Conservation (phyloP, 1,284 basidiomycete genomes). For the Cystobasidium pallidum region DNA sequence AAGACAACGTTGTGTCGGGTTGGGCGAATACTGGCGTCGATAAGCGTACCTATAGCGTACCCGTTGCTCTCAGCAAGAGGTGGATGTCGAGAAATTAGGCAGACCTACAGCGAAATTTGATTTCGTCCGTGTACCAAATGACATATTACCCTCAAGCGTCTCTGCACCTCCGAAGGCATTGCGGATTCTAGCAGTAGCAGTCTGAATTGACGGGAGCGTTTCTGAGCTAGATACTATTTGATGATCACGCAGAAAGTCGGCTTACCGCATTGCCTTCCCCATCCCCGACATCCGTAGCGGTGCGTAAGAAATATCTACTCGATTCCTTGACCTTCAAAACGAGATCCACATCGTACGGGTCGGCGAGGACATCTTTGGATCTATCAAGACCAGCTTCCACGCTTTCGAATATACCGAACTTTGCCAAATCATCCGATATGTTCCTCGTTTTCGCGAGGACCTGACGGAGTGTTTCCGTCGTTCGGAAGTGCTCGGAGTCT, state of each 20-base stretch:
- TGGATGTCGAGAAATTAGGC: not conserved
- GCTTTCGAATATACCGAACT: conserved; percentile 73
- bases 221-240: not conserved
- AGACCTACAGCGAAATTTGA: conserved; percentile 75
- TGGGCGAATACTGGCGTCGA: conserved; percentile 56
- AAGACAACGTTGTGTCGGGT: conserved; percentile 66
- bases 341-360: conserved; percentile 77
- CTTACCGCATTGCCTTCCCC: conserved; percentile 86
- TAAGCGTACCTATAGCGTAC: conserved; percentile 44
- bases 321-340: conserved; percentile 77
- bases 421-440: conserved; percentile 67
- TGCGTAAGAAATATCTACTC: conserved; percentile 78
- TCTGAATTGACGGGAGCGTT: conserved; percentile 60
- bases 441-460: conserved; percentile 70
- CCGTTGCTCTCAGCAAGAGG: not conserved
- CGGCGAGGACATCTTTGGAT: conserved; percentile 64
- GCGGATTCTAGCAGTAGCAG: conserved; percentile 74
- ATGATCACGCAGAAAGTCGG: conserved; percentile 47
- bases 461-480: conserved; percentile 63
- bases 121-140: conserved; percentile 85
- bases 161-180: conserved; percentile 94
- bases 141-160: conserved; percentile 77
- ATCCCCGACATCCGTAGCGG: conserved; percentile 89
- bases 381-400: conserved; percentile 73
- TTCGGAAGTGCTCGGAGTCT: conserved; percentile 52